Conservation (phyloP, 2,329 filamentous ascomycete genomes). For the Eutypa lata region DNA sequence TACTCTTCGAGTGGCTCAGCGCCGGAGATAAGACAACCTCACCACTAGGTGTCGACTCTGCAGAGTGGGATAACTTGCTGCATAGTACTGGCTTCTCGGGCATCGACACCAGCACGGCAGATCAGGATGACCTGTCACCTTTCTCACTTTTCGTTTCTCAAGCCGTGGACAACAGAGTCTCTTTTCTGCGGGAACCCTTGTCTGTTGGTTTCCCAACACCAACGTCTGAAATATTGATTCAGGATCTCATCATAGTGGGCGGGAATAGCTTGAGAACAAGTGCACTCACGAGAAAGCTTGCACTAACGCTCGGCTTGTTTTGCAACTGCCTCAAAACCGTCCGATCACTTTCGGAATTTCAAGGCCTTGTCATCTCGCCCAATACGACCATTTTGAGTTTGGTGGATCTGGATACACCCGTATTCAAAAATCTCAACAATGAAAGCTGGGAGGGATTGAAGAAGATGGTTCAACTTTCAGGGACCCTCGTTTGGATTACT, state of each 20-base stretch:
- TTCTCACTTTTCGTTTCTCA: slow-evolving; percentile 14
- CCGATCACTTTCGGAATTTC: not conserved
- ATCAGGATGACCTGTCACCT: too few species aligned
- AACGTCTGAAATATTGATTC: not conserved
- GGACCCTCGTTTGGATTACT: too few species aligned
- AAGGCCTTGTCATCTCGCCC: not conserved
- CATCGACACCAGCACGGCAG: slow-evolving; percentile 8
- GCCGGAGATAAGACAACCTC: slow-evolving; percentile 22
- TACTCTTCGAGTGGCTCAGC: slow-evolving; percentile 36
- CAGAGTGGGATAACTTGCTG: slow-evolving; percentile 25
- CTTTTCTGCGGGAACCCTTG: slow-evolving; percentile 11
- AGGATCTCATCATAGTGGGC: too few species aligned
- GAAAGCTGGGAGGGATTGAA: too few species aligned
- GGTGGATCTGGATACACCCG: slow-evolving; percentile 5
- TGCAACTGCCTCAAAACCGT: not conserved
- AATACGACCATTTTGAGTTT: slow-evolving; percentile 1
- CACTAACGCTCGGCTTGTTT: not conserved
- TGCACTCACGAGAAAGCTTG: too few species aligned
- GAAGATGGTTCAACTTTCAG: too few species aligned
- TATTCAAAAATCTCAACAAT: too few species aligned
- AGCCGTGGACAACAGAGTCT: slow-evolving; percentile 11
- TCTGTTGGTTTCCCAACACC: slow-evolving; percentile 3
- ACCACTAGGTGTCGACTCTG: slow-evolving; percentile 3
- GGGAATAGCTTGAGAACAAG: too few species aligned
- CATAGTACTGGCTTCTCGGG: slow-evolving; percentile 8